Percentiles rank a stretch among this genome's conserved stretches.
phyloP scores from a whole-genome alignment of 2,329 filamentous ascomycete species.

The Calcarisporium arbuscula region DNA sequence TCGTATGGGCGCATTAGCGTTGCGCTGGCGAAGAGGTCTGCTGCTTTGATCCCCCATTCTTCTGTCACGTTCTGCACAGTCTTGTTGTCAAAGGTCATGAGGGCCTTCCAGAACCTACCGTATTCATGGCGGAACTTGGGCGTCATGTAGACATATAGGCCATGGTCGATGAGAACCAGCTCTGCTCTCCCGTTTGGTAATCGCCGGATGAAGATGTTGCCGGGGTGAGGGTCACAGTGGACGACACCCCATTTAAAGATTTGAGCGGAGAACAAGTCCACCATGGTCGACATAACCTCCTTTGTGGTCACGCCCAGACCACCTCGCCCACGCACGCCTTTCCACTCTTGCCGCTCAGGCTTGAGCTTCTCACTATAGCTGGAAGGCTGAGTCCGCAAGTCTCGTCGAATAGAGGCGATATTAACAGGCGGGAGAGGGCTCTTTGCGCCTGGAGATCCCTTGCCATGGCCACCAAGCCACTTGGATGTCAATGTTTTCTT shows the following conservation, averaged over 20 bases:
- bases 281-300: conserved; percentile 93
- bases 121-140: conserved; percentile 82
- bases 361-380: conserved; percentile 61
- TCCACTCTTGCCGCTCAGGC: conserved; percentile 74
- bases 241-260: conserved; percentile 97
- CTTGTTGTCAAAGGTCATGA: conserved; percentile 88
- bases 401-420: conserved; percentile 35
- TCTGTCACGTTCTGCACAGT: conserved; percentile 66
- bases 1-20: conserved; percentile 88
- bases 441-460: conserved; percentile 74
- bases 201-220: conserved; percentile 92
- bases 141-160: conserved; percentile 88
- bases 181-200: conserved; percentile 76
- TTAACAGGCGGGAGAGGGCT: conserved; percentile 50
- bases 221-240: conserved; percentile 94
- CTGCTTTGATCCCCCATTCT: conserved; percentile 81
- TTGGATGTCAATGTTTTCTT: conserved; percentile 69
- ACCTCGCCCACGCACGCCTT: conserved; percentile 63
- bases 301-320: conserved; percentile 78
- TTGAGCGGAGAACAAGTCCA: conserved; percentile 93
- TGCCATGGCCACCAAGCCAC: conserved; percentile 73
- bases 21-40: conserved; percentile 86
- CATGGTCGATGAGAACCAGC: conserved; percentile 94
- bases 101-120: conserved; percentile 83
- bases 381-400: conserved; percentile 46